phyloP scores from a whole-genome alignment of 192 early-diverging fungal species.

The Chytriomyces sp. region DNA sequence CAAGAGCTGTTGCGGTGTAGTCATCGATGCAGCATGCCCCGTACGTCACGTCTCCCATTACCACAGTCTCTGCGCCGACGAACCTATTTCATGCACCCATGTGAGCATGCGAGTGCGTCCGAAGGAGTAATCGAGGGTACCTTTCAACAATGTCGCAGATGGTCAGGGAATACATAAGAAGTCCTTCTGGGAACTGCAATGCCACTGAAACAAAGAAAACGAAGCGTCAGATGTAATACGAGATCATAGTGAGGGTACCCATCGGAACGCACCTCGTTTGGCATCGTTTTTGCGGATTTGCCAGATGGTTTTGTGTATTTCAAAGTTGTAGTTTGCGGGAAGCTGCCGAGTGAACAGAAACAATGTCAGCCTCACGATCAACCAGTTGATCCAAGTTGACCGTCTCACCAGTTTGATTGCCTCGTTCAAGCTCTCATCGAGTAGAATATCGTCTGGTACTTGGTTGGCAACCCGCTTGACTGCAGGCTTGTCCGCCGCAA shows the following conservation, averaged over 20 bases:
- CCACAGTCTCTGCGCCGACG: slow-evolving; percentile 84
- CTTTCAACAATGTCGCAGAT: slow-evolving; percentile 92
- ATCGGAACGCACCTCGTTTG: slow-evolving; percentile 63
- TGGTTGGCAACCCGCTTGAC: slow-evolving; percentile 64
- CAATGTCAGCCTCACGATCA: not conserved
- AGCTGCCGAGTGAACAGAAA: slow-evolving; percentile 42
- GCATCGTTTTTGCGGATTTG: slow-evolving; percentile 76
- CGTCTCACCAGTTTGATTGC: slow-evolving; percentile 71
- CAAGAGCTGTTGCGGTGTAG: slow-evolving; percentile 87
- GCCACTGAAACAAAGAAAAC: slow-evolving; percentile 65
- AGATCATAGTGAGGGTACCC: not conserved
- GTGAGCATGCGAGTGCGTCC: not conserved
- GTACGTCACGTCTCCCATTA: slow-evolving; percentile 99
- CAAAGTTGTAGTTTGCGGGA: slow-evolving; percentile 98
- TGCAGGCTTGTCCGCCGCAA: not conserved
- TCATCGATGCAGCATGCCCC: slow-evolving; percentile 99
- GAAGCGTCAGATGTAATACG: not conserved
- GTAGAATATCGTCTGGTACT: slow-evolving; percentile 84
- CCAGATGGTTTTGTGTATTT: slow-evolving; percentile 96
- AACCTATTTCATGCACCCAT: slow-evolving; percentile 52
- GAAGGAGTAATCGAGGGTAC: slow-evolving; percentile 33
- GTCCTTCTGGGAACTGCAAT: slow-evolving; percentile 96
- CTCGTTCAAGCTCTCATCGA: slow-evolving; percentile 79
- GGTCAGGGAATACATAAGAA: slow-evolving; percentile 90
- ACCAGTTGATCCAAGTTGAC: not conserved